A percentile compares a stretch with the other conserved stretches of the same genome.
Evolutionary conservation across 805 yeast species (phyloP).

Genomic region (Cyberlindnera xylosilytica): DNA sequence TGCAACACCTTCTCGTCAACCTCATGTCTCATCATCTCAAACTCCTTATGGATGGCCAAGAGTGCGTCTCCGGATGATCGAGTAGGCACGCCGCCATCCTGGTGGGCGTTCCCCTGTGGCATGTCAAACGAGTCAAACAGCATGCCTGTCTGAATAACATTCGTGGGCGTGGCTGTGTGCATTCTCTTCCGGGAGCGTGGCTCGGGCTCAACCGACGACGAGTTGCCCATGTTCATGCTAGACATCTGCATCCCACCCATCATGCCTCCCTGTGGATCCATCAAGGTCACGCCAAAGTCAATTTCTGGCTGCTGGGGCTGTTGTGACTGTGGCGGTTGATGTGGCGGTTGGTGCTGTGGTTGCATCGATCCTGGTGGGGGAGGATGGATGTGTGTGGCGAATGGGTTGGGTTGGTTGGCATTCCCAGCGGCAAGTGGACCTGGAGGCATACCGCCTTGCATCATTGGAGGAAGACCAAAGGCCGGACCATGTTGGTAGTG

Average conservation of each 20-base stretch:
- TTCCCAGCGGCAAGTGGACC: neutral
- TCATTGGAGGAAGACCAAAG: conserved; percentile 11
- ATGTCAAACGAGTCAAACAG: conserved; percentile 12
- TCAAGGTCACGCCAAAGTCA: conserved; percentile 8
- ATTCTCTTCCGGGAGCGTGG: conserved; percentile 8
- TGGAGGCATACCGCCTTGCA: conserved; percentile 2
- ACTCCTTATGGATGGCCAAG: conserved; percentile 21
- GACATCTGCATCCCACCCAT: conserved; percentile 8
- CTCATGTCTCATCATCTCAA: conserved; percentile 21
- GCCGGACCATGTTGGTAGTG: conserved; percentile 7
- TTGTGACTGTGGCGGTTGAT: conserved; percentile 3
- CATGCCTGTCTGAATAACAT: conserved; percentile 9
- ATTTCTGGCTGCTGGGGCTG: conserved; percentile 7
- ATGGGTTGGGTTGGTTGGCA: neutral
- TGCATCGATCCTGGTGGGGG: no score
- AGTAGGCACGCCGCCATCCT: neutral
- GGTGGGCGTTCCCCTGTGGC: conserved; percentile 1
- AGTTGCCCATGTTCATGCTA: conserved; percentile 1
- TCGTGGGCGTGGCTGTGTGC: conserved; percentile 7
- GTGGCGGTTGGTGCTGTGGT: no score
- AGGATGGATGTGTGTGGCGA: conserved; percentile 4
- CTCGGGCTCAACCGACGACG: conserved; percentile 2
- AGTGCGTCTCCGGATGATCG: conserved; percentile 23
- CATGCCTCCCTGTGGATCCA: conserved; percentile 8
- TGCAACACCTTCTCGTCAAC: conserved; percentile 22